Base-by-base conservation (phyloP, 352 stramenopile genomes). In the Globisporangium abappressorium region DNA sequence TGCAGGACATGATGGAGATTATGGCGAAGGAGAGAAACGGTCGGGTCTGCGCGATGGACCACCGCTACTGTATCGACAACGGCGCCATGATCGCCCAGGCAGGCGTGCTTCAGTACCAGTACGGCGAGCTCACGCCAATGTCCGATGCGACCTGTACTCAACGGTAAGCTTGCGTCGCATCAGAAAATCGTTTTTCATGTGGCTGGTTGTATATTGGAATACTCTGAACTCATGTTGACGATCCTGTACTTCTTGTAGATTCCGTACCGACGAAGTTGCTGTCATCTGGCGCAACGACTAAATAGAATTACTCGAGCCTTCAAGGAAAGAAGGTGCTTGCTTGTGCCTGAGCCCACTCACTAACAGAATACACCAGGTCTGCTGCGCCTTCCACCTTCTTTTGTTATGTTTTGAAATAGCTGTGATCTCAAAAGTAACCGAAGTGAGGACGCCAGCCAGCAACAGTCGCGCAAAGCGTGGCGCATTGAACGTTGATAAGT, bases 41-140 rank as follows among this genome's bases (percentile, higher is more conserved):
- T 18, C 87, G 79, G 6, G 81, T 99, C 4, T 99, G 96, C 65
- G 95, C 92, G 9, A 99, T 99, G 97, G 98, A 99, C 80, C 92
- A 99, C 57, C 91, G 94, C 65, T 99, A 99, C 86, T 99, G 98
- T 72, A 99, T 99, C 71, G 98, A 99, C 82, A 99, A 99, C 77
- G 98, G 98, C 8, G 97, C 97, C 7, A 99, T 99, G 98, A 99
- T 99, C 76, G 98, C 98, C 28, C 97, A 99, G 81, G 98, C 98
- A 20, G 98, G 98, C 24, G 97, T 99, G 18, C 92, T 99, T 55
- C 88, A 98, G 62, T 98, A 98, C 68, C 95, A 99, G 76, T 97
- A 98, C 77, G 96, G 97, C 46, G 80, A 90, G 15, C 82, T 77
- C 5, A 99, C 96, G 6, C 72, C 87, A 3, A 64, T 99, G 30